Conservation (phyloP, 2,329 filamentous ascomycete genomes). For the Ophiostoma himal-ulmi region DNA sequence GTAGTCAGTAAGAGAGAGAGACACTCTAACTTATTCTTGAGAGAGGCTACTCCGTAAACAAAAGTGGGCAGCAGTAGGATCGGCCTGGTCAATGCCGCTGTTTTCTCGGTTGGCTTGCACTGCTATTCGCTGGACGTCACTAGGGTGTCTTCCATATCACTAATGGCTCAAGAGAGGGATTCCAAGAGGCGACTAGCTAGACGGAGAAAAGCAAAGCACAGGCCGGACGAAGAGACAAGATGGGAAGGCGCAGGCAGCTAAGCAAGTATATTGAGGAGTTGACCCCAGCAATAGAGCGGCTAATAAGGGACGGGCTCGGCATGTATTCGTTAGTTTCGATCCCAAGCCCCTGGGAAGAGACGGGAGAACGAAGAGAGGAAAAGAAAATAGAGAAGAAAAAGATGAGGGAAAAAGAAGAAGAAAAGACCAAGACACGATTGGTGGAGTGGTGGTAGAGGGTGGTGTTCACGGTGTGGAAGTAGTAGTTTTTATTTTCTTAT, state of each 20-base stretch:
- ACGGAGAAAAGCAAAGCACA: neutral
- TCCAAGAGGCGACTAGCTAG: no score
- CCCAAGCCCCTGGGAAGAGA: slow-evolving; percentile 32
- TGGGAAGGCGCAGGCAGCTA: slow-evolving; percentile 7
- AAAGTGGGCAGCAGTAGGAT: slow-evolving; percentile 15
- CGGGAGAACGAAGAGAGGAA: neutral
- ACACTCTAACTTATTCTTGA: neutral
- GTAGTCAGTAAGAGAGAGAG: neutral
- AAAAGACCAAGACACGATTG: neutral
- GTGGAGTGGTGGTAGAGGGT: neutral
- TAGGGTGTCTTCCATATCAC: neutral
- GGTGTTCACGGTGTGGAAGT: neutral
- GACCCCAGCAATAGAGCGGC: slow-evolving; percentile 29
- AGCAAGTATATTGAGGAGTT: neutral
- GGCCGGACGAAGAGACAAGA: slow-evolving; percentile 16
- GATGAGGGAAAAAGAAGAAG: neutral
- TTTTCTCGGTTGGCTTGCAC: slow-evolving; percentile 13
- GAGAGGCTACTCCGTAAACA: neutral
- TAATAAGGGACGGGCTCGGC: slow-evolving; percentile 32
- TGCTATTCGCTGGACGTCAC: slow-evolving; percentile 18
- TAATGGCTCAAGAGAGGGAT: neutral
- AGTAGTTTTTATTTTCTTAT: neutral
- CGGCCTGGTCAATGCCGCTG: slow-evolving; percentile 24
- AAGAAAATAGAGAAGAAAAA: neutral
- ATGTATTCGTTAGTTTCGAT: slow-evolving; percentile 33